Evolutionary conservation across 1,139 yeast species (phyloP).

Genomic region (Geotrichum restrictum): DNA sequence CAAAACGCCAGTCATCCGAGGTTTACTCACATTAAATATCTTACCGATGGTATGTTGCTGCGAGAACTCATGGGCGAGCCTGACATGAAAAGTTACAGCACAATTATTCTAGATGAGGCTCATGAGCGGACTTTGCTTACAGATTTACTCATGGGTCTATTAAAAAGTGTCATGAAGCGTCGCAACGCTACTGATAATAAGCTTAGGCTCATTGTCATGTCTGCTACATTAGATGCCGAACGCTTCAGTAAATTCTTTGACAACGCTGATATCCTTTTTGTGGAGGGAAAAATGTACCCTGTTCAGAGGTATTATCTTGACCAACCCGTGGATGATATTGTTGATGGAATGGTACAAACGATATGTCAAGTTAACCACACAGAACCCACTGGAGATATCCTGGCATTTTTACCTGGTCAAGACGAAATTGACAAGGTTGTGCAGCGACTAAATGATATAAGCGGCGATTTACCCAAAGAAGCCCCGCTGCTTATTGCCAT

Average conservation of each 20-base stretch:
- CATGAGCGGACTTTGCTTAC: conserved; percentile 94
- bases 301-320: conserved; percentile 67
- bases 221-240: conserved; percentile 95
- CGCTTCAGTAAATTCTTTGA: conserved; percentile 73
- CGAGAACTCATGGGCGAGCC: conserved; percentile 84
- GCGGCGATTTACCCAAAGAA: conserved; percentile 64
- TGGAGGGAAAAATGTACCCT: conserved; percentile 87
- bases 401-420: conserved; percentile 92
- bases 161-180: conserved; percentile 52
- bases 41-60: conserved; percentile 96
- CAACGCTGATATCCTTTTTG: conserved; percentile 72
- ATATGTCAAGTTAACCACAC: conserved; percentile 73
- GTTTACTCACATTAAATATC: conserved; percentile 68
- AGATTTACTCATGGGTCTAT: conserved; percentile 82
- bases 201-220: conserved; percentile 69
- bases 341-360: conserved; percentile 71
- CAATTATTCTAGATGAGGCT: conserved; percentile 91
- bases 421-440: conserved; percentile 93
- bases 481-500: conserved; percentile 73
- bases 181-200: conserved; percentile 36
- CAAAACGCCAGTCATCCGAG: conserved; percentile 50
- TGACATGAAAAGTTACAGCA: conserved; percentile 58
- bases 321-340: conserved; percentile 68
- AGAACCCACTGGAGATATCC: conserved; percentile 77
- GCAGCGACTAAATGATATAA: conserved; percentile 53